phyloP scores from a whole-genome alignment of 768 basidiomycete genomes.

The Plicaturopsis crispa region DNA sequence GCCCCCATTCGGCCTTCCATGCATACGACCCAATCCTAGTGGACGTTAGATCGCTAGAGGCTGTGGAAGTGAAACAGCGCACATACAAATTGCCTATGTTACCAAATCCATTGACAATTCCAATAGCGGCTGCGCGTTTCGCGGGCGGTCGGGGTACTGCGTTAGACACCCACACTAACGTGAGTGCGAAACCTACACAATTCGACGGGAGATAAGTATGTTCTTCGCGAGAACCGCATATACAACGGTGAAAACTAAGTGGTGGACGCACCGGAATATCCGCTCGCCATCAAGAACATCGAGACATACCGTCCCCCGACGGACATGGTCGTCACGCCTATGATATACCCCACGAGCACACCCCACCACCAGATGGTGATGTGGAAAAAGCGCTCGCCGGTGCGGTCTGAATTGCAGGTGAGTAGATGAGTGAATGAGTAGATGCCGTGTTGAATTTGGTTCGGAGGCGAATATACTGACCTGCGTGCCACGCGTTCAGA shows the following conservation, averaged over 20 bases:
- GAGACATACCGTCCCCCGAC: constrained; percentile 51
- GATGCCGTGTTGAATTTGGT: no score
- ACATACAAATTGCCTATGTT: constrained; percentile 54
- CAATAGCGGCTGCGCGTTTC: constrained; percentile 52
- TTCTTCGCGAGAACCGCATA: neutral
- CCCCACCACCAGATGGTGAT: constrained; percentile 50
- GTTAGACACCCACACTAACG: constrained; percentile 57
- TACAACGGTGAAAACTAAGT: neutral
- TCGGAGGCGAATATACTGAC: constrained; percentile 20
- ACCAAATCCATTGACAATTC: constrained; percentile 54
- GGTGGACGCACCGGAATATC: constrained; percentile 37
- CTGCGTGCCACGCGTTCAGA: constrained; percentile 50
- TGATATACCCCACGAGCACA: constrained; percentile 53
- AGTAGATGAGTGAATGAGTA: no score
- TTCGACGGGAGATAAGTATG: neutral
- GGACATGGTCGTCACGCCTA: constrained; percentile 44
- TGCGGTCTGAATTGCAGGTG: constrained; percentile 40
- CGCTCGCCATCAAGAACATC: constrained; percentile 56
- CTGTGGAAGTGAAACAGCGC: no score
- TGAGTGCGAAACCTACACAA: constrained; percentile 32
- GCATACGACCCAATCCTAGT: constrained; percentile 53
- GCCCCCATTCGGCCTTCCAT: constrained; percentile 58
- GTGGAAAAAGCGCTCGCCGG: constrained; percentile 63
- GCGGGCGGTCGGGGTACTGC: constrained; percentile 53
- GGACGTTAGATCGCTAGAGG: no score